Conservation (phyloP, 164 flowering plant species). For the Sedum album region DNA sequence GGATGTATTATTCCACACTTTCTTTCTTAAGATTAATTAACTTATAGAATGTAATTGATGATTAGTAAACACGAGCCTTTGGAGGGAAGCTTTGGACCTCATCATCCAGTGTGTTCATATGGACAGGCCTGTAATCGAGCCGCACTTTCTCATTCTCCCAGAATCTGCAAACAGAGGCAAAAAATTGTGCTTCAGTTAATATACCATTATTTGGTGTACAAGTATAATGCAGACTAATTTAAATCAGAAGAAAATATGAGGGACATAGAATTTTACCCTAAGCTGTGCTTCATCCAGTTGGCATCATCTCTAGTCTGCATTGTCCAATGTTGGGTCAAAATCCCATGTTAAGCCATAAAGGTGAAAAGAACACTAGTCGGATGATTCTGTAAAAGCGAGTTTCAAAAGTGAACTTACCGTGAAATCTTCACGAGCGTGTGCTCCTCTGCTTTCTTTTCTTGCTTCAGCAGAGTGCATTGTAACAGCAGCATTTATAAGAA, state of each 20-base stretch:
- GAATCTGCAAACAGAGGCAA: slow-evolving; percentile 39
- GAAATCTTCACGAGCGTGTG: slow-evolving; percentile 96
- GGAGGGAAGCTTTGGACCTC: slow-evolving; percentile 94
- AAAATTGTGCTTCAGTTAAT: not conserved
- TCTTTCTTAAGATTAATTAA: not conserved
- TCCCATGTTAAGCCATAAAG: not conserved
- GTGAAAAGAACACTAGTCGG: too few species aligned
- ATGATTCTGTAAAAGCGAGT: not conserved
- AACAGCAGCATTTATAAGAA: slow-evolving; percentile 83
- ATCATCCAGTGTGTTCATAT: slow-evolving; percentile 87
- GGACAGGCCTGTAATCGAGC: slow-evolving; percentile 82
- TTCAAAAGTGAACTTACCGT: not conserved
- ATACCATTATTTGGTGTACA: not conserved
- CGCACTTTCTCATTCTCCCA: slow-evolving; percentile 90
- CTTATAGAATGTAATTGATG: not conserved
- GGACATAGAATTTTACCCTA: not conserved
- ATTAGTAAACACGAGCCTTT: slow-evolving; percentile 82
- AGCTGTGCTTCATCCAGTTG: slow-evolving; percentile 10
- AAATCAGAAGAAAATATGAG: too few species aligned
- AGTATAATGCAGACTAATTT: too few species aligned
- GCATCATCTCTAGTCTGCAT: slow-evolving; percentile 9
- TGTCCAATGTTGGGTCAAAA: not conserved
- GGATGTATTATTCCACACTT: not conserved
- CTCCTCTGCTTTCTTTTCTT: slow-evolving; percentile 95
- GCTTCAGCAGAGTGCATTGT: slow-evolving; percentile 99